These are phyloP conservation scores for Lithocarpus polystachyus DNA, from an alignment of 306 rosid species.

Conservation along the genomic window DNA sequence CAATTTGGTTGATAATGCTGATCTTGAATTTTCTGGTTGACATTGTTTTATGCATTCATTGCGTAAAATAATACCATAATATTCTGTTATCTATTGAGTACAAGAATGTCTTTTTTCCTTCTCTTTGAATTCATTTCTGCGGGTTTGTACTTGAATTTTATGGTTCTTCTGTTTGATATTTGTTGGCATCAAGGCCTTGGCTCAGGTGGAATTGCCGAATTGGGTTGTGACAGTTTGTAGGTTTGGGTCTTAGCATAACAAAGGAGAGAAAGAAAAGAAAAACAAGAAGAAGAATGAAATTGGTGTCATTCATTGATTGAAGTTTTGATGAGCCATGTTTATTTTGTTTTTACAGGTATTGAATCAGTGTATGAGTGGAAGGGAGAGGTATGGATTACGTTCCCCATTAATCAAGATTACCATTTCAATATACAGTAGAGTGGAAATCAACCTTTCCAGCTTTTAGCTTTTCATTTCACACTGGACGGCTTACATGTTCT, in stretches of 20 bases:
- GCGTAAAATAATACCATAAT: not conserved
- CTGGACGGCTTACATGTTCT: not conserved
- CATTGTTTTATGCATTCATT: not conserved
- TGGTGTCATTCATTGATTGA: not conserved
- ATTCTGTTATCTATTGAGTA: not conserved
- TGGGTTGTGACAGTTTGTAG: not conserved
- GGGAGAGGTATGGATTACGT: slow-evolving; percentile 68
- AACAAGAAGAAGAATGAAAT: not conserved
- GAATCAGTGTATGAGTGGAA: slow-evolving; percentile 87
- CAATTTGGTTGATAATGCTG: not conserved
- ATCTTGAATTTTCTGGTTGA: not conserved
- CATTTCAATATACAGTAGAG: slow-evolving; percentile 1
- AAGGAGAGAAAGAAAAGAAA: not conserved
- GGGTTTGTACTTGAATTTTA: not conserved
- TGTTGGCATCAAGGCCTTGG: not conserved
- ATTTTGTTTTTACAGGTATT: slow-evolving; percentile 54
- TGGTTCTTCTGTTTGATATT: not conserved
- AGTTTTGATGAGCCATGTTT: not conserved
- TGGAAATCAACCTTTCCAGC: not conserved
- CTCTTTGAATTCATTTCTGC: not conserved
- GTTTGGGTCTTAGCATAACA: not conserved
- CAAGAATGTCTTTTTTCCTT: not conserved
- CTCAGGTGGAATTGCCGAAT: not conserved
- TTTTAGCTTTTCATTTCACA: not conserved
- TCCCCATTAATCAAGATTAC: not conserved